Evolutionary conservation across 1,284 basidiomycete species (phyloP).

Genomic region (Sporisorium sorghi): DNA sequence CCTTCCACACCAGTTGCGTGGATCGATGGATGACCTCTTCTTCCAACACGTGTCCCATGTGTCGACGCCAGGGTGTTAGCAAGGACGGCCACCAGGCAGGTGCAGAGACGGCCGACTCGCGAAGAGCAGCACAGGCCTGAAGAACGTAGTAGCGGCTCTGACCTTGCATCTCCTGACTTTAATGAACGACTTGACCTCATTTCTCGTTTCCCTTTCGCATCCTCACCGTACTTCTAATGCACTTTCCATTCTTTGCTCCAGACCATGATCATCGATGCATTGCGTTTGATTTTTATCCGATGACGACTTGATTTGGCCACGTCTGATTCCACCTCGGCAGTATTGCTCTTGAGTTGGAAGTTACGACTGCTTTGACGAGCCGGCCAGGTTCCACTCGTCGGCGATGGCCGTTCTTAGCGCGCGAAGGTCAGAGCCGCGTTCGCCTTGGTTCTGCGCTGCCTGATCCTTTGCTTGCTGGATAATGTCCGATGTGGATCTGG

Average conservation of each 20-base stretch:
- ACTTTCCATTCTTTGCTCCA: conserved; percentile 1
- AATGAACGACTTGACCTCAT: background rate
- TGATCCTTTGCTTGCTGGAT: conserved; percentile 21
- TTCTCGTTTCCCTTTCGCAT: background rate
- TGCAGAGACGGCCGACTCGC: conserved; percentile 48
- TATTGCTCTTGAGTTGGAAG: background rate
- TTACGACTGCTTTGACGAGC: conserved; percentile 15
- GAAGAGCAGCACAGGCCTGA: conserved; percentile 36
- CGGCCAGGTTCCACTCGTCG: conserved; percentile 38
- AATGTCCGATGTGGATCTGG: conserved; percentile 24
- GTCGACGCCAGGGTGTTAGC: conserved; percentile 49
- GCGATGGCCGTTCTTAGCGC: conserved; percentile 33
- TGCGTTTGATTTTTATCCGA: background rate
- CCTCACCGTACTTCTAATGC: conserved; percentile 38
- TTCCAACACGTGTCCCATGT: conserved; percentile 63
- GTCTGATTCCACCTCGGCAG: background rate
- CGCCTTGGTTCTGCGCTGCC: conserved; percentile 23
- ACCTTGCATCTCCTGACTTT: background rate
- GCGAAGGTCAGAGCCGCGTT: conserved; percentile 28
- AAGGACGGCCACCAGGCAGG: conserved; percentile 47
- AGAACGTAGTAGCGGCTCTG: background rate
- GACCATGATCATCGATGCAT: background rate
- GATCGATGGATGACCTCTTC: conserved; percentile 59
- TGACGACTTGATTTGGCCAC: background rate
- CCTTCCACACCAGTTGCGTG: conserved; percentile 61